Evolutionary conservation across 371 early-diverging fungal genomes (phyloP).

Genomic region (Vairimorpha necatrix): DNA sequence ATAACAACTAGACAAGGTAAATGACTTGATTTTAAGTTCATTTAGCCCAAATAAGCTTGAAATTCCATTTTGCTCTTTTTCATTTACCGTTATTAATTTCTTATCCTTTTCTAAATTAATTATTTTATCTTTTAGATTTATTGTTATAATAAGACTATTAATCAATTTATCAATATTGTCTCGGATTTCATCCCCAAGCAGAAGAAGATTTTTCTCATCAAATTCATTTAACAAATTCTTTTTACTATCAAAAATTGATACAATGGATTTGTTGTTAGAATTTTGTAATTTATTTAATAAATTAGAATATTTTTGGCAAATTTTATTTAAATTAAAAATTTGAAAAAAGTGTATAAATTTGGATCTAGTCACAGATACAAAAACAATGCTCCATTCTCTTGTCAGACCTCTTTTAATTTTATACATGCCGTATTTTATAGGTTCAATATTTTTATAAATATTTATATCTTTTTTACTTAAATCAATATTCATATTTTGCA

Average conservation of each 20-base stretch:
- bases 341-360: conserved; percentile 40
- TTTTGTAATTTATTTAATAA: neutral
- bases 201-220: conserved; percentile 19
- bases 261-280: neutral
- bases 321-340: neutral
- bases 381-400: conserved; percentile 22
- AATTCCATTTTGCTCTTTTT: conserved; percentile 23
- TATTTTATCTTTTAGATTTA: conserved; percentile 17
- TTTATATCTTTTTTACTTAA: conserved; percentile 14
- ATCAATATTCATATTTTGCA: conserved; percentile 34
- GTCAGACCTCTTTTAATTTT: conserved; percentile 25
- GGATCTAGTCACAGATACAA: conserved; percentile 31
- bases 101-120: conserved; percentile 29
- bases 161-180: conserved; percentile 13
- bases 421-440: conserved; percentile 29
- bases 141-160: neutral
- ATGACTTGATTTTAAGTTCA: conserved; percentile 12
- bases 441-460: conserved; percentile 39
- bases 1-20: conserved; percentile 24
- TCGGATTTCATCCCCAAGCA: neutral
- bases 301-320: neutral
- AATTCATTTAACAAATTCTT: neutral
- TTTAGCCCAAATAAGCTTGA: conserved; percentile 25
- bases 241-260: conserved; percentile 27
- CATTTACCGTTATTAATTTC: conserved; percentile 1